phyloP scores from a whole-genome alignment of 192 early-diverging fungal genomes.

The Coemansia guatemalensis region DNA sequence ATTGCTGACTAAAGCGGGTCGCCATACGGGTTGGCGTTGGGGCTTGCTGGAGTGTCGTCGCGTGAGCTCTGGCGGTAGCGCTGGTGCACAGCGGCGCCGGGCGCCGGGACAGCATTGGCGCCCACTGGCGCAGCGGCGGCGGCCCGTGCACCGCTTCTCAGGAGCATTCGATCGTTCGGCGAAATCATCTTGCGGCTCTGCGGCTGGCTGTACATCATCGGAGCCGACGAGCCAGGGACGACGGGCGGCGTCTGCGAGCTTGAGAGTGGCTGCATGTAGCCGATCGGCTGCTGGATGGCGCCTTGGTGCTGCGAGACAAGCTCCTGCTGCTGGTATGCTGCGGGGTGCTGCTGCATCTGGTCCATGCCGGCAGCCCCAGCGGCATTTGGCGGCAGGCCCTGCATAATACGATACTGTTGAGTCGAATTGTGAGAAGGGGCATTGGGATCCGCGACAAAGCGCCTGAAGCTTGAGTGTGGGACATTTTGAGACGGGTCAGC shows the following conservation, averaged over 20 bases:
- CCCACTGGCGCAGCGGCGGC: conserved; percentile 14
- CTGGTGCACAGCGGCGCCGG: conserved; percentile 23
- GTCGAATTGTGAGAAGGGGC: conserved; percentile 28
- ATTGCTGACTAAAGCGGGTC: conserved; percentile 23
- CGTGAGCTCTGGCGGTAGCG: conserved; percentile 45
- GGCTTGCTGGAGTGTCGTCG: conserved; percentile 29
- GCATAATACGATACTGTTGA: conserved; percentile 51
- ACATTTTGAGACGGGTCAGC: conserved; percentile 24
- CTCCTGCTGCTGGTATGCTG: conserved; percentile 36
- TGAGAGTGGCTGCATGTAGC: conserved; percentile 35
- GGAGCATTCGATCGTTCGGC: conserved; percentile 44
- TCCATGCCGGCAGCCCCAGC: conserved; percentile 32
- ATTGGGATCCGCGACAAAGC: conserved; percentile 41
- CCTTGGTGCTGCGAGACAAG: conserved; percentile 35
- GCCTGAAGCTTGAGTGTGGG: conserved; percentile 49
- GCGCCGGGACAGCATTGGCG: conserved; percentile 17
- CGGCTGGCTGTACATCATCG: conserved; percentile 42
- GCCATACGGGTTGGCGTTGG: conserved; percentile 29
- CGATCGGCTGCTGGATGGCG: conserved; percentile 22
- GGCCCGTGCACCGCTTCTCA: conserved; percentile 47
- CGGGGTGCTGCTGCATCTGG: conserved; percentile 32
- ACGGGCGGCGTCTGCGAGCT: conserved; percentile 27
- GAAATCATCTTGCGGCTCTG: conserved; percentile 32
- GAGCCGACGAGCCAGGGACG: conserved; percentile 28
- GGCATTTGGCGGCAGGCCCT: conserved; percentile 40